A percentile compares a stretch with the other conserved stretches of the same genome.
Conservation (phyloP, 495 filamentous ascomycete genomes). For the Neurospora sp. region DNA sequence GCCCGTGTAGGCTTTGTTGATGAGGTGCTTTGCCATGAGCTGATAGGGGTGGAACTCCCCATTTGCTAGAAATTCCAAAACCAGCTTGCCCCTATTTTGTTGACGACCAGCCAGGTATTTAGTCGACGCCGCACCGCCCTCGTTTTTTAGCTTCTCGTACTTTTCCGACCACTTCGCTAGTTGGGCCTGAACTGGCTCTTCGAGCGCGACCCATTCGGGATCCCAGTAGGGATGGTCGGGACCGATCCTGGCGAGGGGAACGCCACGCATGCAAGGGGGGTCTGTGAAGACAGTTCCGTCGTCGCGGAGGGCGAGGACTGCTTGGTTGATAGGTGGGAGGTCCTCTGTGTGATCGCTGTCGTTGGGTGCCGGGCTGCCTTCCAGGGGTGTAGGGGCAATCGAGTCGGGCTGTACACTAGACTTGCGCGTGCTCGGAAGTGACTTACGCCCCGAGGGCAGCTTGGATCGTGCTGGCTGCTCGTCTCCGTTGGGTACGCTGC, state of each 20-base stretch:
- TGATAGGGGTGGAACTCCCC: slow-evolving; percentile 40
- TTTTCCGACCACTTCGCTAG: slow-evolving; percentile 29
- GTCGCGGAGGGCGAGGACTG: slow-evolving; percentile 24
- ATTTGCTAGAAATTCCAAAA: slow-evolving; percentile 31
- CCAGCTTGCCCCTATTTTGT: slow-evolving; percentile 33
- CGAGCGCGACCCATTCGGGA: slow-evolving; percentile 28
- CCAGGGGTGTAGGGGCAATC: slow-evolving; percentile 3
- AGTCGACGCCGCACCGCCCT: slow-evolving; percentile 18
- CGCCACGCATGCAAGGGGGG: slow-evolving; percentile 32
- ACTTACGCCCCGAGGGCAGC: slow-evolving; percentile 9
- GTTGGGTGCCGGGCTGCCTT: slow-evolving; percentile 10
- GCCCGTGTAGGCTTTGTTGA: slow-evolving; percentile 29
- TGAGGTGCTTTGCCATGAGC: slow-evolving; percentile 31
- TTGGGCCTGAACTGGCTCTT: slow-evolving; percentile 18
- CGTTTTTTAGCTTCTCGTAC: slow-evolving; percentile 16
- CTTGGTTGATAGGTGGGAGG: slow-evolving; percentile 29
- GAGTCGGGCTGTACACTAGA: background rate
- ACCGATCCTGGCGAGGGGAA: slow-evolving; percentile 35
- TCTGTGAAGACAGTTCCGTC: slow-evolving; percentile 29
- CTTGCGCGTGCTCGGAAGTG: slow-evolving; percentile 12
- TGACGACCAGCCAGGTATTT: slow-evolving; percentile 37
- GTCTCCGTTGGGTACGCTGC: background rate
- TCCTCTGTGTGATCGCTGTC: slow-evolving; percentile 1
- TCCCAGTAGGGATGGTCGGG: slow-evolving; percentile 37
- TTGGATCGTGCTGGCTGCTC: background rate